phyloP scores from a whole-genome alignment of 1,284 basidiomycete species.

The Peniophora sp. region DNA sequence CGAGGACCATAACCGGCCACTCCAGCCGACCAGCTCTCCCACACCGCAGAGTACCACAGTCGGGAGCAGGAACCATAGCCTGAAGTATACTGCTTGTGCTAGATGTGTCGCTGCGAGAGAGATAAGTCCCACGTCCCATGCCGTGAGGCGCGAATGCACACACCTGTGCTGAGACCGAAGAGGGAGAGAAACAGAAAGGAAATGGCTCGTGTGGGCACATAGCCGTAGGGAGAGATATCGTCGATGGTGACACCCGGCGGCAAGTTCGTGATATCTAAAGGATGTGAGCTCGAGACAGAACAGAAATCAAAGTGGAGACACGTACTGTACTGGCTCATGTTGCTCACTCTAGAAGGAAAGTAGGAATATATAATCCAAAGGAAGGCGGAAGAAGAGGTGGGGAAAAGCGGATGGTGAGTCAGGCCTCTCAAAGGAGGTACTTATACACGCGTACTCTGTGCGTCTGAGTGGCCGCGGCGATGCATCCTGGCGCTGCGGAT shows the following conservation, averaged over 20 bases:
- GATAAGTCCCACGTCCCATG: constrained; percentile 34
- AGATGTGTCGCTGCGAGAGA: constrained; percentile 1
- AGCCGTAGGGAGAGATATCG: constrained; percentile 22
- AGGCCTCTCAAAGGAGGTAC: too few relatives aligned
- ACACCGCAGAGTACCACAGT: constrained; percentile 43
- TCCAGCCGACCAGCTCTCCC: constrained; percentile 46
- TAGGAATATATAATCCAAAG: neutral
- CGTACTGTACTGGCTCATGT: neutral
- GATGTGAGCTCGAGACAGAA: neutral
- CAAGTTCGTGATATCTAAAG: neutral
- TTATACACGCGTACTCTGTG: too few relatives aligned
- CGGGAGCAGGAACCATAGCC: constrained; percentile 45
- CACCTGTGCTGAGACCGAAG: constrained; percentile 31
- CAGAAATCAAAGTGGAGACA: neutral
- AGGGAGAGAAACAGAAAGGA: constrained; percentile 29
- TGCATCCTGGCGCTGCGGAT: too few relatives aligned
- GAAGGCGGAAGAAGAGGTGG: neutral
- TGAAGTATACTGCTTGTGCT: constrained; percentile 29
- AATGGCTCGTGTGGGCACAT: constrained; percentile 31
- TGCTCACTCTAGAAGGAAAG: neutral
- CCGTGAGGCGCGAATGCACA: constrained; percentile 7
- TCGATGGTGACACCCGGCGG: neutral
- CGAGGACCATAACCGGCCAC: constrained; percentile 21
- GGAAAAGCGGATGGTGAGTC: too few relatives aligned
- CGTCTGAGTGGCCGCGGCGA: too few relatives aligned